Conservation (phyloP, 768 basidiomycete genomes). For the Rhodotorula taiwanensis region DNA sequence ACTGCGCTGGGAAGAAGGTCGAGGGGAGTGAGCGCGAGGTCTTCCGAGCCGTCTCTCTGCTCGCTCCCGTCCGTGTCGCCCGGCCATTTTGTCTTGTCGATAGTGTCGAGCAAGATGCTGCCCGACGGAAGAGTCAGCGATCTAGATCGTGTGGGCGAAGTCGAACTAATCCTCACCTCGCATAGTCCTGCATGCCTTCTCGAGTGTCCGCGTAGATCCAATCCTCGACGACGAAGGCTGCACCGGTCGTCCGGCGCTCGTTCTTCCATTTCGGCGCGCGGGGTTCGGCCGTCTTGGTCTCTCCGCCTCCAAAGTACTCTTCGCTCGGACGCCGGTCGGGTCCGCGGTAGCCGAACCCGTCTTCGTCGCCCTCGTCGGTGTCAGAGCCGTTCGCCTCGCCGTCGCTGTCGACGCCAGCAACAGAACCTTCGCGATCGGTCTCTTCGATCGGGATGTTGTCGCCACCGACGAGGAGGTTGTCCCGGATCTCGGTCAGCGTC, state of each 20-base stretch:
- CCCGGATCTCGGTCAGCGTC: conserved; percentile 9
- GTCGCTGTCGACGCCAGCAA: background rate
- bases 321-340: background rate
- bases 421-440: background rate
- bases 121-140: no score
- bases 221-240: conserved; percentile 7
- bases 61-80: no score
- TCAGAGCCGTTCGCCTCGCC: background rate
- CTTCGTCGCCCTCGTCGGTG: background rate
- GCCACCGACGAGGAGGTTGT: background rate
- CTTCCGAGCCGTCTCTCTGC: no score
- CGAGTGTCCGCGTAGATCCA: conserved; percentile 5
- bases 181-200: conserved; percentile 8
- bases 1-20: no score
- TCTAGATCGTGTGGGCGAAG: no score
- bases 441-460: background rate
- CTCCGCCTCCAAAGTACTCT: no score
- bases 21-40: no score
- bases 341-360: background rate
- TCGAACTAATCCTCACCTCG: background rate
- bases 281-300: no score
- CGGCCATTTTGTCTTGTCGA: no score
- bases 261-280: conserved; percentile 1
- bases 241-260: conserved; percentile 8
- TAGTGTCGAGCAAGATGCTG: no score